Conservation (phyloP, 2,329 filamentous ascomycete species). For the Diaporthe destruens region DNA sequence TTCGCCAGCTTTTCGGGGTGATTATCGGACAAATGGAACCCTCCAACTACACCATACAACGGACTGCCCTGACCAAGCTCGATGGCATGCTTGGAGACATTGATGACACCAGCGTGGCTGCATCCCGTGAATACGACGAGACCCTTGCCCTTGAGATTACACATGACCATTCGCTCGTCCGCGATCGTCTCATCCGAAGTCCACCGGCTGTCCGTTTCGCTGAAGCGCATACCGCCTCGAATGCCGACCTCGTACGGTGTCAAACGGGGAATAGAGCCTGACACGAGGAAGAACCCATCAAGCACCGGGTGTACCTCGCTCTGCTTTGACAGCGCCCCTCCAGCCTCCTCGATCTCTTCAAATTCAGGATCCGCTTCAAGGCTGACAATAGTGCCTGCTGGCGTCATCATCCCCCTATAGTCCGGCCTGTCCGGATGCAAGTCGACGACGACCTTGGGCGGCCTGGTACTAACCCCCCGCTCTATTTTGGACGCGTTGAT, state of each 20-base stretch:
- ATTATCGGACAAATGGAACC: slow-evolving; percentile 65
- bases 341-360: slow-evolving; percentile 58
- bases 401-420: slow-evolving; percentile 61
- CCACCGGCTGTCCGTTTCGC: slow-evolving; percentile 56
- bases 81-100: slow-evolving; percentile 60
- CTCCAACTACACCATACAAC: slow-evolving; percentile 64
- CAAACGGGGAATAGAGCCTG: slow-evolving; percentile 63
- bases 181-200: slow-evolving; percentile 61
- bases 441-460: slow-evolving; percentile 55
- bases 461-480: slow-evolving; percentile 42
- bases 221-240: slow-evolving; percentile 58
- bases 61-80: slow-evolving; percentile 54
- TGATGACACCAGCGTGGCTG: slow-evolving; percentile 68
- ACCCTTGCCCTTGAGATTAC: slow-evolving; percentile 64
- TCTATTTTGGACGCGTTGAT: slow-evolving; percentile 56
- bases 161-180: slow-evolving; percentile 67
- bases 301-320: slow-evolving; percentile 59
- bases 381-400: slow-evolving; percentile 55
- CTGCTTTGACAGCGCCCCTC: slow-evolving; percentile 55
- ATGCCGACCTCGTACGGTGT: slow-evolving; percentile 64
- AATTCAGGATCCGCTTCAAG: slow-evolving; percentile 66
- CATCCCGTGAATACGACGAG: slow-evolving; percentile 69
- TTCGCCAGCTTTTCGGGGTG: slow-evolving; percentile 56
- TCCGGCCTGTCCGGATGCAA: slow-evolving; percentile 65
- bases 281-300: slow-evolving; percentile 64